These are phyloP conservation scores for Trichoderma lentiforme DNA, from an alignment of 2,329 filamentous ascomycete species.

Conservation along the genomic window DNA sequence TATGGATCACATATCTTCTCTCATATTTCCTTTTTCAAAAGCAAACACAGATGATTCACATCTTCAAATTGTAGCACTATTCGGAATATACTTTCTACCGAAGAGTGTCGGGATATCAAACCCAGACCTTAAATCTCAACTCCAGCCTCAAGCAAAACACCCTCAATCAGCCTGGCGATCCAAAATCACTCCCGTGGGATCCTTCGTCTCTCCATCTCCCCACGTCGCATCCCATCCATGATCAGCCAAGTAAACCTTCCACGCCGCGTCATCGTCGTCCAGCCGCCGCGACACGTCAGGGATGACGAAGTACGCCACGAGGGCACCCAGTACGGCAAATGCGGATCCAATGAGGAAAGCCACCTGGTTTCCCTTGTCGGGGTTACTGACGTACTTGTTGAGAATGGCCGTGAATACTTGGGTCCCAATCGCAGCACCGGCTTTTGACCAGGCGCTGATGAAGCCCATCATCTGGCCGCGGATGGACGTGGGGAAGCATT, in stretches of 20 bases:
- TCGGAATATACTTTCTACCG: not conserved
- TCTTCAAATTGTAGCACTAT: not conserved
- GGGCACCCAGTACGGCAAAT: slow-evolving; percentile 39
- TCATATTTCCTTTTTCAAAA: not conserved
- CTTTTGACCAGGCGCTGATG: slow-evolving; percentile 46
- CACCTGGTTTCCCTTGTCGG: slow-evolving; percentile 44
- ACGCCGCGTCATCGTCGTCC: slow-evolving; percentile 30
- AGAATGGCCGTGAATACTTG: slow-evolving; percentile 51
- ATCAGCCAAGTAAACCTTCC: slow-evolving; percentile 30
- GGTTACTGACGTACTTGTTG: slow-evolving; percentile 38
- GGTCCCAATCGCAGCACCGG: slow-evolving; percentile 49
- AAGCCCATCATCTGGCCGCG: slow-evolving; percentile 49
- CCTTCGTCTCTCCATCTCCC: slow-evolving; percentile 28
- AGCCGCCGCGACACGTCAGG: slow-evolving; percentile 27
- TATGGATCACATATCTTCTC: not conserved
- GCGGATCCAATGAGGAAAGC: slow-evolving; percentile 50
- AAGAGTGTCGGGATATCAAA: not conserved
- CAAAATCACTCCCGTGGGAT: slow-evolving; percentile 21
- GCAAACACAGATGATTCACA: not conserved
- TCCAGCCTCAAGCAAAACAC: not conserved
- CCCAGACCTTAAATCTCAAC: not conserved
- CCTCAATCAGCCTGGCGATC: not conserved
- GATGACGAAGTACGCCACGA: slow-evolving; percentile 26
- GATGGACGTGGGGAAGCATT: slow-evolving; percentile 49
- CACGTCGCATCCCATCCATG: slow-evolving; percentile 30